These are phyloP conservation scores for Penicillium herquei DNA, from an alignment of 495 filamentous ascomycete species.

Conservation along the genomic window DNA sequence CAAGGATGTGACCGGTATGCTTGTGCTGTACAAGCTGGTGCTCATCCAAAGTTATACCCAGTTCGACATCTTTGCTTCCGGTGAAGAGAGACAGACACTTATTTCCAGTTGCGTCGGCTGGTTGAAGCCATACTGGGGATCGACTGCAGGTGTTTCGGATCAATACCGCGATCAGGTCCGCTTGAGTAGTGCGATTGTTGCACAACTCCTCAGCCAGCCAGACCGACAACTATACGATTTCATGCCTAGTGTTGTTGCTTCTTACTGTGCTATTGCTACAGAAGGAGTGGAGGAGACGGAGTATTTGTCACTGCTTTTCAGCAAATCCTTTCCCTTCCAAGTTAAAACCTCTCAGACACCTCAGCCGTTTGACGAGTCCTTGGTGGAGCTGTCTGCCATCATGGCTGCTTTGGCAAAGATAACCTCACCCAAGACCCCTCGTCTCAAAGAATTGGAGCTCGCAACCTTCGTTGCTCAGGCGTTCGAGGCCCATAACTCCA, in stretches of 20 bases:
- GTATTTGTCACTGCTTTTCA: slow-evolving; percentile 82
- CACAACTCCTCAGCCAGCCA: slow-evolving; percentile 73
- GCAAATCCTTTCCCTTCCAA: slow-evolving; percentile 86
- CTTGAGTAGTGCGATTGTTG: slow-evolving; percentile 85
- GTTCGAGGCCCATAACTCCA: slow-evolving; percentile 77
- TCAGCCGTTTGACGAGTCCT: slow-evolving; percentile 77
- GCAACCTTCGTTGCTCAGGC: slow-evolving; percentile 70
- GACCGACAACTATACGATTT: slow-evolving; percentile 82
- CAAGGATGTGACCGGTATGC: slow-evolving; percentile 80
- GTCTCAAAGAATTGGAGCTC: slow-evolving; percentile 73
- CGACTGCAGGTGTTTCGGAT: slow-evolving; percentile 64
- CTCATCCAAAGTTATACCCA: slow-evolving; percentile 87
- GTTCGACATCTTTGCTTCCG: slow-evolving; percentile 72
- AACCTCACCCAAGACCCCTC: slow-evolving; percentile 47
- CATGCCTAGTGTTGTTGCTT: slow-evolving; percentile 86
- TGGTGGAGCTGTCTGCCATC: slow-evolving; percentile 86
- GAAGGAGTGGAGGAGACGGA: slow-evolving; percentile 62
- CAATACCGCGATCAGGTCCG: slow-evolving; percentile 94
- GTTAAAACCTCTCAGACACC: slow-evolving; percentile 60
- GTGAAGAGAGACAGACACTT: slow-evolving; percentile 68
- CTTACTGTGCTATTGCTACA: slow-evolving; percentile 73
- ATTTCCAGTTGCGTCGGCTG: slow-evolving; percentile 82
- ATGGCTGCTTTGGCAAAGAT: slow-evolving; percentile 77
- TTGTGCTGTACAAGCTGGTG: slow-evolving; percentile 90
- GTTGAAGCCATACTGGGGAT: slow-evolving; percentile 94